phyloP scores from a whole-genome alignment of 1,284 basidiomycete genomes.

The Pascua sp. region DNA sequence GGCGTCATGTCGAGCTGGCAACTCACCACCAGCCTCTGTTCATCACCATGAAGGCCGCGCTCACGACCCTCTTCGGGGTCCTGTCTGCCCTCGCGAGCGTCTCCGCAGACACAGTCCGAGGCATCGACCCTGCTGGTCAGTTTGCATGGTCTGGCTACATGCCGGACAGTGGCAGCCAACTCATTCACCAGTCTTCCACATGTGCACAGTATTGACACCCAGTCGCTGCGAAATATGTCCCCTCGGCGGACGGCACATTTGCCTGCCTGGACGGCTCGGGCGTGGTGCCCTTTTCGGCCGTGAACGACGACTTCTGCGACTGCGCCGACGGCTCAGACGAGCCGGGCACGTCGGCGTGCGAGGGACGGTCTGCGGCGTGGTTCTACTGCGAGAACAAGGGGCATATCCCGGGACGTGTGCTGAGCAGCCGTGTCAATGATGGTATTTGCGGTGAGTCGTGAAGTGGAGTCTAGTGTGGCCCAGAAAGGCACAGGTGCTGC shows the following conservation, averaged over 20 bases:
- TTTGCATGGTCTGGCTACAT: not conserved
- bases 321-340: slow-evolving; percentile 91
- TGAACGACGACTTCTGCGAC: slow-evolving; percentile 95
- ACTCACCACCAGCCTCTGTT: too few relatives aligned
- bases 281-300: slow-evolving; percentile 61
- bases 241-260: slow-evolving; percentile 19
- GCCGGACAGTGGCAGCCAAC: not conserved
- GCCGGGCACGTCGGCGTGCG: slow-evolving; percentile 87
- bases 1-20: too few relatives aligned
- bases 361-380: slow-evolving; percentile 53
- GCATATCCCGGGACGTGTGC: slow-evolving; percentile 75
- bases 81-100: slow-evolving; percentile 7
- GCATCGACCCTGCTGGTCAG: slow-evolving; percentile 19
- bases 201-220: not conserved
- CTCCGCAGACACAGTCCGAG: slow-evolving; percentile 7
- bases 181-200: slow-evolving; percentile 12
- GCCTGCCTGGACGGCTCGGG: slow-evolving; percentile 42
- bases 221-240: slow-evolving; percentile 17
- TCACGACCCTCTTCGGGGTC: slow-evolving; percentile 11
- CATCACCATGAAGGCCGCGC: slow-evolving; percentile 2
- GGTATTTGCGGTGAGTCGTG: slow-evolving; percentile 78
- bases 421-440: slow-evolving; percentile 83
- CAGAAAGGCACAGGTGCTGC: too few relatives aligned
- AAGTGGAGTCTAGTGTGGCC: slow-evolving; percentile 1
- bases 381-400: slow-evolving; percentile 90